phyloP scores from a whole-genome alignment of 768 basidiomycete genomes.

The Termitomyces heimii region DNA sequence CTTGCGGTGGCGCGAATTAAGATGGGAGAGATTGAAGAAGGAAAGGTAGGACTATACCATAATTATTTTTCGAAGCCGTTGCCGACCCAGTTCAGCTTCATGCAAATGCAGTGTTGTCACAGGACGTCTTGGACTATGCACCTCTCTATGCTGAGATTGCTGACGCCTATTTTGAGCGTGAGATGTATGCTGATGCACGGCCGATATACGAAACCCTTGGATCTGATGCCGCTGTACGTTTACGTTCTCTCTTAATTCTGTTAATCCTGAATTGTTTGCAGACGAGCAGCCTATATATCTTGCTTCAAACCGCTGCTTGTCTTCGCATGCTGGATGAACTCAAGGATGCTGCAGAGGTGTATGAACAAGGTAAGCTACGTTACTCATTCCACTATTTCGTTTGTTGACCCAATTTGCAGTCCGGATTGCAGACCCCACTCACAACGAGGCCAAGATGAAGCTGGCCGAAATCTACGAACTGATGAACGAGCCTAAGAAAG shows the following conservation, averaged over 20 bases:
- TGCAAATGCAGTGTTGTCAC: slow-evolving; percentile 59
- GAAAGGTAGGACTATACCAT: slow-evolving; percentile 51
- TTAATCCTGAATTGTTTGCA: slow-evolving; percentile 19
- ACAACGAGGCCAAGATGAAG: slow-evolving; percentile 83
- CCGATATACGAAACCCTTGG: slow-evolving; percentile 78
- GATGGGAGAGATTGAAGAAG: slow-evolving; percentile 75
- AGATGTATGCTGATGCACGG: slow-evolving; percentile 72
- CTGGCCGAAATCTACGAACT: slow-evolving; percentile 90
- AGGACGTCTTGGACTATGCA: slow-evolving; percentile 74
- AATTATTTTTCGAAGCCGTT: background rate
- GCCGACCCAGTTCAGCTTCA: slow-evolving; percentile 50
- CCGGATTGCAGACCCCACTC: slow-evolving; percentile 61
- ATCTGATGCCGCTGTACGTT: slow-evolving; percentile 61
- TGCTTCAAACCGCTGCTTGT: slow-evolving; percentile 78
- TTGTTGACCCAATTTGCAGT: slow-evolving; percentile 39
- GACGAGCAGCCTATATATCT: slow-evolving; percentile 69
- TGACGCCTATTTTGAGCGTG: slow-evolving; percentile 74
- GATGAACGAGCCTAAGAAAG: slow-evolving; percentile 70
- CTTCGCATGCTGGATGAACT: slow-evolving; percentile 71
- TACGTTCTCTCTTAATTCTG: background rate
- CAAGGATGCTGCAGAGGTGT: slow-evolving; percentile 74
- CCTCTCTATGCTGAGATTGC: slow-evolving; percentile 80
- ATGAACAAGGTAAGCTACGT: slow-evolving; percentile 61
- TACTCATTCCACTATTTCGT: background rate
- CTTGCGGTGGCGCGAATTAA: slow-evolving; percentile 79